Conservation (phyloP, 2,329 filamentous ascomycete genomes). For the Epichloe baconii region DNA sequence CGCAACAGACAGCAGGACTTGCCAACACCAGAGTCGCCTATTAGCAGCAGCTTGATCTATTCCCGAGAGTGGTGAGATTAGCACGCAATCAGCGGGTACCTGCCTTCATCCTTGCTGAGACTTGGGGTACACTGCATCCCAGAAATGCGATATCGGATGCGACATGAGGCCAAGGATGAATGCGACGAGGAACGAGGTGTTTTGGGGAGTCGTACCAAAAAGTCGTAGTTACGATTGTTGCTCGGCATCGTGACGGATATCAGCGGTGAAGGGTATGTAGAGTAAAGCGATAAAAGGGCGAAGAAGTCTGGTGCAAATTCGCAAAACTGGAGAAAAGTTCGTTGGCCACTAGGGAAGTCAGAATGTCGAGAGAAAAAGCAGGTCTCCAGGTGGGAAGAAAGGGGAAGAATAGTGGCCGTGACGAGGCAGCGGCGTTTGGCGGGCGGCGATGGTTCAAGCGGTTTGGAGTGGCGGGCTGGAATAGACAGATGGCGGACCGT, state of each 20-base stretch:
- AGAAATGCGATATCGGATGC: neutral
- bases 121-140: too few species aligned
- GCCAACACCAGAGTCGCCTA: constrained; percentile 91
- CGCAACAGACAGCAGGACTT: constrained; percentile 95
- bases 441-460: constrained; percentile 3
- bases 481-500: too few species aligned
- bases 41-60: constrained; percentile 92
- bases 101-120: neutral
- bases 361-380: constrained; percentile 1
- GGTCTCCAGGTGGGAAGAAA: constrained; percentile 1
- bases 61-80: constrained; percentile 3
- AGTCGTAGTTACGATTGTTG: constrained; percentile 98
- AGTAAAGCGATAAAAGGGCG: neutral
- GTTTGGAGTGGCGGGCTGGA: constrained; percentile 1
- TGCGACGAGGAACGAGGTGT: constrained; percentile 8
- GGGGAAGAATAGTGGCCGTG: constrained; percentile 3
- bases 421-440: constrained; percentile 6
- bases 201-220: constrained; percentile 55
- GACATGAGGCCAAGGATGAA: neutral
- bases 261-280: constrained; percentile 4
- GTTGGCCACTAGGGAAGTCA: neutral
- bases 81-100: neutral
- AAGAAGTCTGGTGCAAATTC: neutral
- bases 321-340: neutral
- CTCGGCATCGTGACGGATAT: constrained; percentile 62